These are phyloP conservation scores for Ganoderma sinense DNA, from an alignment of 1,284 basidiomycete species.

Conservation along the genomic window DNA sequence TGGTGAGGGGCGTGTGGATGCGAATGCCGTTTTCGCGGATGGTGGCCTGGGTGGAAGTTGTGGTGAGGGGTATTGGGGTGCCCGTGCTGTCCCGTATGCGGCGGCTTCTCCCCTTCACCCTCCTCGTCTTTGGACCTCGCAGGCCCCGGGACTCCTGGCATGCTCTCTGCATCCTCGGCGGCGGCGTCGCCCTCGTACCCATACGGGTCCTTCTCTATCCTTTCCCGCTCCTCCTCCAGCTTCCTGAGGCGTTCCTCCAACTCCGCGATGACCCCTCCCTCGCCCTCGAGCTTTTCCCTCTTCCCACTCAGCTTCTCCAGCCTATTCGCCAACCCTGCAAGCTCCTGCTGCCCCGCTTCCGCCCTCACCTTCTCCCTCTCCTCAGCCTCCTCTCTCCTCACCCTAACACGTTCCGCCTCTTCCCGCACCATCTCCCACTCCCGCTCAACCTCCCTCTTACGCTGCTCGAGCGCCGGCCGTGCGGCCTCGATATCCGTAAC, in stretches of 20 bases:
- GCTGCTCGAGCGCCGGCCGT: constrained; percentile 54
- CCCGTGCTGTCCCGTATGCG: background rate
- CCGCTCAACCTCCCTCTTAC: constrained; percentile 53
- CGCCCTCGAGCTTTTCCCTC: constrained; percentile 63
- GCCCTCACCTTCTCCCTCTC: constrained; percentile 50
- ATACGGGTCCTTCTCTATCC: constrained; percentile 45
- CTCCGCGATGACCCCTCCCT: constrained; percentile 44
- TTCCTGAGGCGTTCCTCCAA: constrained; percentile 49
- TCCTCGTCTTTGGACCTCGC: constrained; percentile 26
- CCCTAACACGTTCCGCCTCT: constrained; percentile 41
- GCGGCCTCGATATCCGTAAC: constrained; percentile 58
- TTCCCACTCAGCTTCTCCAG: constrained; percentile 63
- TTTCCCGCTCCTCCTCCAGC: constrained; percentile 48
- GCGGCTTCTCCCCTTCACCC: constrained; percentile 13
- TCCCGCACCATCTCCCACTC: constrained; percentile 51
- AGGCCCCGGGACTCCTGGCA: background rate
- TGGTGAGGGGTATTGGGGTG: constrained; percentile 23
- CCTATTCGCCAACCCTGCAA: constrained; percentile 47
- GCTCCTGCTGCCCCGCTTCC: constrained; percentile 50
- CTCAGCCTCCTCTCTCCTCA: constrained; percentile 47
- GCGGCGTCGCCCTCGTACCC: constrained; percentile 38
- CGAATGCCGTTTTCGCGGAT: constrained; percentile 41
- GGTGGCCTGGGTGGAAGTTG: constrained; percentile 27
- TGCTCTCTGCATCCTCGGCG: constrained; percentile 24
- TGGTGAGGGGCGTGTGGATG: constrained; percentile 34